Percentiles rank a stretch among this genome's conserved stretches.
Evolutionary conservation across 2,329 filamentous ascomycete genomes (phyloP).

Genomic region (Sporothrix mexicana): DNA sequence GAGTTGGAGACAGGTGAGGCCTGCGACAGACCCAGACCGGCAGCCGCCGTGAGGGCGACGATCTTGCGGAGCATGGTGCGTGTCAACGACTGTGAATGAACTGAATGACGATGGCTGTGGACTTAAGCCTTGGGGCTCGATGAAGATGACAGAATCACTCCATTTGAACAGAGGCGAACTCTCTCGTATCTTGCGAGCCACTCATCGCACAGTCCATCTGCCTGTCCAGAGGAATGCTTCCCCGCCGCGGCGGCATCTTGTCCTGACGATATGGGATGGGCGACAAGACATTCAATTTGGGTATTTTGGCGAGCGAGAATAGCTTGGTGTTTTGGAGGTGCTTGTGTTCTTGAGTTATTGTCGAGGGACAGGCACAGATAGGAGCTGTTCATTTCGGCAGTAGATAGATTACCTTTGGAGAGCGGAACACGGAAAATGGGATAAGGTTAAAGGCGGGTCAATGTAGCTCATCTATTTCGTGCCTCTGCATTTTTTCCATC

Average conservation of each 20-base stretch:
- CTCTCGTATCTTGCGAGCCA: not conserved
- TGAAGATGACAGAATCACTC: not conserved
- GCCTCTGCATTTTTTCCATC: not conserved
- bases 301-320: not conserved
- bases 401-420: not conserved
- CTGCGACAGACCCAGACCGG: no score
- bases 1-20: no score
- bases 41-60: not conserved
- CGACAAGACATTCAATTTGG: not conserved
- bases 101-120: no score
- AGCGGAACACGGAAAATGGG: not conserved
- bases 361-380: not conserved
- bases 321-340: not conserved
- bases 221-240: not conserved
- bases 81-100: no score
- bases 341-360: not conserved
- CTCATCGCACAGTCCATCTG: no score
- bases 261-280: not conserved
- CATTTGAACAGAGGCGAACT: not conserved
- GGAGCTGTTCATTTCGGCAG: not conserved
- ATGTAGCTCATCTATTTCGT: not conserved
- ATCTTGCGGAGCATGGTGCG: conserved; percentile 2
- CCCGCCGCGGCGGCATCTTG: not conserved
- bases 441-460: conserved; percentile 13
- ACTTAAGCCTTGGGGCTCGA: not conserved